Base-by-base conservation (phyloP, 345 rosid genomes). In the Syzygium aromaticum region DNA sequence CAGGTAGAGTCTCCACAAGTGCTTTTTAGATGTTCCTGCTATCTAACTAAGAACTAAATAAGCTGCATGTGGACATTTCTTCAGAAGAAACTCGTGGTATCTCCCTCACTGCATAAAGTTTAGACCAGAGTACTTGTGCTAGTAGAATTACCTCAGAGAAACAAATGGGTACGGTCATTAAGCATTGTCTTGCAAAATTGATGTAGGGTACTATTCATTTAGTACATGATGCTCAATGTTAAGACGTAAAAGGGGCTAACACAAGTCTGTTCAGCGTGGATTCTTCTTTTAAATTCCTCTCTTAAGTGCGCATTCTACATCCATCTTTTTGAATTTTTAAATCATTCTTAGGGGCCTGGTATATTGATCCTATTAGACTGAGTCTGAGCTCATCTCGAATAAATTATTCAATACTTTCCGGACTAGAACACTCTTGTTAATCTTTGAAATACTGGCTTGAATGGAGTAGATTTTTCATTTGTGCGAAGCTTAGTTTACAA, bases 1-100 rank as follows among this genome's bases (percentile, higher is more conserved):
- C 95, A 91, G 93, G 95, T 92, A 89, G 22, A 88, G 23, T 67
- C 46, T 67, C 25, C 38, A 17, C 25, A 17, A 33, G 46, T 67
- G 46, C 80, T 67, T 67, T 28, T 17, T 33, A 67, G 25, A 9
- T 33, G 80, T 46, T 67, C 80, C 46, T 67, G 46, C 80, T 67
- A 67, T 33, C 38, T 67, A 67, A 67, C 25, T 33, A 33, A 0
- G 80, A 67, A 17, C 46, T 33, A 17, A 19, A 67, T 67, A 67
- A 67, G 21, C 11, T 16, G 25, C 80, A 33, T 89, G 83, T 85
- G 82, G 61, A 80, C 30, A 87, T 77, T 84, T 38, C 27, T 52
- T 40, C n/a, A 8, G 2, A 51, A 84, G 56, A 17, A 84, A 27
- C 0, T 67, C 7, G 9, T 33, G 63, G 63, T 15, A 52, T 53